Evolutionary conservation across 108 stramenopile genomes (phyloP), one percentile per base, ranked within the genome.

Genomic region (Hondaea fermentalgiana): DNA sequence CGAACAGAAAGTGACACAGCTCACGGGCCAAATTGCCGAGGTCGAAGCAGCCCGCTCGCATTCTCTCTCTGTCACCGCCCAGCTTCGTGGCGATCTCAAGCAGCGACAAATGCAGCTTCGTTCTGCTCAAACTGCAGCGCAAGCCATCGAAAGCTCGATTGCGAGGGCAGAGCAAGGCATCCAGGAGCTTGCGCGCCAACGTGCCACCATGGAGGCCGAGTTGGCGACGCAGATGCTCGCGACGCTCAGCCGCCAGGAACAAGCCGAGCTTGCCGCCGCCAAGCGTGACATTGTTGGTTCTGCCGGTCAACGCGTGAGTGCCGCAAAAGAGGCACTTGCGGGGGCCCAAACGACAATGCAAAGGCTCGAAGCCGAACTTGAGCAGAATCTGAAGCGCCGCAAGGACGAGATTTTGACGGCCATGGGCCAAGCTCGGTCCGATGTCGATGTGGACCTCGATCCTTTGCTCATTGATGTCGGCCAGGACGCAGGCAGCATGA

Each of bases 371-470:
- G 95, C 94, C 87, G 91, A 95, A n/a, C 76, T 97, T 71, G 94
- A 96, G 59, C 95, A 96, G 89, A 96, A 97, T 88, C 94, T 97
- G n/a, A 90, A 93, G 88, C 95, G 93, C 88, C 94, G 95, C 23
- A 94, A 92, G n/a, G 90, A 91, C 10, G 96, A 96, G 91, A 90
- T 97, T 35, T 91, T 90, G 44, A 95, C 95, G 29, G 59, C 87
- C n/a, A 90, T 92, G 58, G 72, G 90, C 91, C 71, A 88, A 76
- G n/a, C 60, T 60, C 58, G 6, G 16, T 4, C 3, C 72, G 53
- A 87, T 19, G 88, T 87, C 0, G 95, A 93, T 17, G 91, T 93
- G 29, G 89, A 91, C 57, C 87, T 95, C 17, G 92, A 92, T 59
- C 92, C 88, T 4, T 95, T 96, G 72, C 91, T 97, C 29, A 72